Evolutionary conservation across 768 basidiomycete species (phyloP).

Genomic region (Steccherinum ochraceum): DNA sequence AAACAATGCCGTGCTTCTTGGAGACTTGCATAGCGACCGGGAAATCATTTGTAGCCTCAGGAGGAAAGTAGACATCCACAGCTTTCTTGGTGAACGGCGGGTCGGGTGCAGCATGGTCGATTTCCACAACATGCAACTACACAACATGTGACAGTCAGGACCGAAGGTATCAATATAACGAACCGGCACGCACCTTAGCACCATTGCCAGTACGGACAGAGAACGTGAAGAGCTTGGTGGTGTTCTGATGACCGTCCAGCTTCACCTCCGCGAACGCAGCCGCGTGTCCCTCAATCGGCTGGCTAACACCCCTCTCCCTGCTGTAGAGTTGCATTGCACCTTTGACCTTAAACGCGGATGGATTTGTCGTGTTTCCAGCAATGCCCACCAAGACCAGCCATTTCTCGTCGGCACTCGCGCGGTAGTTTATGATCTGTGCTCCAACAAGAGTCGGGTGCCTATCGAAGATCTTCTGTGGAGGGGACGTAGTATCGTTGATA

Average conservation of each 20-base stretch:
- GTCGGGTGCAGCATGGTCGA: conserved; percentile 90
- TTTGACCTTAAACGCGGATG: conserved; percentile 97
- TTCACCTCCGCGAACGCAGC: conserved; percentile 93
- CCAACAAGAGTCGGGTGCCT: conserved; percentile 91
- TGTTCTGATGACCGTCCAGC: conserved; percentile 78
- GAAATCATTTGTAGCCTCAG: conserved; percentile 97
- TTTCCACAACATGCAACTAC: conserved; percentile 96
- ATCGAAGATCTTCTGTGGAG: conserved; percentile 93
- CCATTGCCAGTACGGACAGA: conserved; percentile 95
- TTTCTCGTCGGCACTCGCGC: conserved; percentile 86
- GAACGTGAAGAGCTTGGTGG: conserved; percentile 92
- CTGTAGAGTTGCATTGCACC: conserved; percentile 98
- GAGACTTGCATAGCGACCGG: conserved; percentile 99
- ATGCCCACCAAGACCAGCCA: conserved; percentile 98
- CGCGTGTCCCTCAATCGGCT: conserved; percentile 98
- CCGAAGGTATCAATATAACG: background rate
- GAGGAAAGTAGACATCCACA: conserved; percentile 98
- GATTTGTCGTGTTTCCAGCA: conserved; percentile 85
- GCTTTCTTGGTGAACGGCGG: conserved; percentile 95
- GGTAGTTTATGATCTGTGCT: conserved; percentile 98
- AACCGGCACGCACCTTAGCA: conserved; percentile 68
- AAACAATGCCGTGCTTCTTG: conserved; percentile 92
- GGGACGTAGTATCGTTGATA: conserved; percentile 63
- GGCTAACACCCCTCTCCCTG: conserved; percentile 85
- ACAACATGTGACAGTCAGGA: background rate